Percentiles rank a stretch among this genome's conserved stretches.
Conservation (phyloP, 805 yeast genomes). For the Ogataea nakhonphanomensis region DNA sequence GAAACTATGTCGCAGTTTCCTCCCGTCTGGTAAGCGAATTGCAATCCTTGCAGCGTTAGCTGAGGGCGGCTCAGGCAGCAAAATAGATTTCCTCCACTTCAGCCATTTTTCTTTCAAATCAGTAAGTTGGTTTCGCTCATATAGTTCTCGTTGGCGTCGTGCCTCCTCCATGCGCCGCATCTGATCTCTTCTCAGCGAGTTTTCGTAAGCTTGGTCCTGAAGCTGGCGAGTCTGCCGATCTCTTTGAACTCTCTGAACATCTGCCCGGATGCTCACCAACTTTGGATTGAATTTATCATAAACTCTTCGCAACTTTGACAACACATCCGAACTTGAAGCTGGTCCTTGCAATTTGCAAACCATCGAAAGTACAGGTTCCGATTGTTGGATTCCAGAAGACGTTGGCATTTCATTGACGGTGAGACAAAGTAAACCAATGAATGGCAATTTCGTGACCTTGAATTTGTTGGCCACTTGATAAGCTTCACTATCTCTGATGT, state of each 20-base stretch:
- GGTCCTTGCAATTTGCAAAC: constrained; percentile 64
- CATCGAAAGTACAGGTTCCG: constrained; percentile 56
- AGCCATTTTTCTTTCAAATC: constrained; percentile 38
- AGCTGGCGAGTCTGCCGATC: constrained; percentile 58
- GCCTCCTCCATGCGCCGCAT: constrained; percentile 44
- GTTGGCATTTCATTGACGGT: constrained; percentile 55
- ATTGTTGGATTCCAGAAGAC: constrained; percentile 50
- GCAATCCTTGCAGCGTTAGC: constrained; percentile 58
- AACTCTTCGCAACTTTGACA: constrained; percentile 35
- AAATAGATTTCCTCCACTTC: constrained; percentile 41
- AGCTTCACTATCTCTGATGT: constrained; percentile 76
- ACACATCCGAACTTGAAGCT: constrained; percentile 35
- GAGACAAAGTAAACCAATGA: constrained; percentile 69
- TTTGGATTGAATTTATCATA: constrained; percentile 56
- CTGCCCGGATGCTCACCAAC: constrained; percentile 57
- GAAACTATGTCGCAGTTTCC: constrained; percentile 51
- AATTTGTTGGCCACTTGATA: constrained; percentile 77
- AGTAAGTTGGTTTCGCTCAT: constrained; percentile 17
- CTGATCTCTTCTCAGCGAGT: constrained; percentile 66
- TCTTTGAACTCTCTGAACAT: constrained; percentile 56
- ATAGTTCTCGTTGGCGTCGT: constrained; percentile 20
- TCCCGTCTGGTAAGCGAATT: constrained; percentile 61
- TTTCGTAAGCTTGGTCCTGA: constrained; percentile 76
- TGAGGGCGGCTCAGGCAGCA: constrained; percentile 18
- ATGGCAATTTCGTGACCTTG: constrained; percentile 74